phyloP scores from a whole-genome alignment of 495 filamentous ascomycete species.

The Penicillium antarcticum region DNA sequence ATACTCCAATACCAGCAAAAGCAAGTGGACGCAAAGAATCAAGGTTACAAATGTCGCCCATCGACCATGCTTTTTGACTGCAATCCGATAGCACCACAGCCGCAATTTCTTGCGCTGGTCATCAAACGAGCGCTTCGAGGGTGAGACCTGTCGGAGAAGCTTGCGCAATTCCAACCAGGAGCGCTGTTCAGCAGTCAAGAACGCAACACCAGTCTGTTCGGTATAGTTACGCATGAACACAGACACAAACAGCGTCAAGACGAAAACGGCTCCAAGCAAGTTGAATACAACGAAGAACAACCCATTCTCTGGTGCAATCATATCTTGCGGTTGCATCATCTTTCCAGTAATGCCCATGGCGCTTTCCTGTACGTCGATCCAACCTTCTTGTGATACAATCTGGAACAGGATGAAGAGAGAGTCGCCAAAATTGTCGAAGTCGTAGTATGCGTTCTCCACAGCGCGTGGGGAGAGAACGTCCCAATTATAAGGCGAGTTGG shows the following conservation, averaged over 20 bases:
- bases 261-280: constrained; percentile 92
- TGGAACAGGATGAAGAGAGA: constrained; percentile 96
- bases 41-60: constrained; percentile 83
- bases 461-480: constrained; percentile 75
- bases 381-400: constrained; percentile 98
- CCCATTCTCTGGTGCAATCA: constrained; percentile 75
- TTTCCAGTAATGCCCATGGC: constrained; percentile 79
- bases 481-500: constrained; percentile 77
- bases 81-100: constrained; percentile 90
- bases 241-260: constrained; percentile 95
- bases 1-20: constrained; percentile 82
- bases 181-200: constrained; percentile 91
- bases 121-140: constrained; percentile 79
- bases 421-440: constrained; percentile 91
- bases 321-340: constrained; percentile 64
- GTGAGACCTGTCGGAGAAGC: constrained; percentile 86
- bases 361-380: constrained; percentile 84
- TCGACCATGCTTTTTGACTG: constrained; percentile 88
- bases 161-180: constrained; percentile 97
- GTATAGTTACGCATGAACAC: constrained; percentile 99
- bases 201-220: constrained; percentile 96
- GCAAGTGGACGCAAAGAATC: constrained; percentile 76
- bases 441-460: constrained; percentile 77
- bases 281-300: constrained; percentile 97
- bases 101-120: constrained; percentile 73